Base-by-base conservation (phyloP, 768 basidiomycete species). In the Tulasnella sp. region DNA sequence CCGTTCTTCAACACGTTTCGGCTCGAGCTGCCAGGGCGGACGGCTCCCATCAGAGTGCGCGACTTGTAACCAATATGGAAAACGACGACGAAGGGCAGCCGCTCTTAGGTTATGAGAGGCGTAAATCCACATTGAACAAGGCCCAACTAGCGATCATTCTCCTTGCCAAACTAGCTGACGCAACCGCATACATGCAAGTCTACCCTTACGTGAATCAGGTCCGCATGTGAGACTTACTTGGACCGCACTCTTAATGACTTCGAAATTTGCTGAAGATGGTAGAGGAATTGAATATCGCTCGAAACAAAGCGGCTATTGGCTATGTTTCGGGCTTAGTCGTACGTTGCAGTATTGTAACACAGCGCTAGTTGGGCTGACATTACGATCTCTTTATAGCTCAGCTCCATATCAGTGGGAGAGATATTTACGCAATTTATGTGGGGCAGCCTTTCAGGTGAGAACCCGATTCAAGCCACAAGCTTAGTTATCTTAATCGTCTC, bases 401-500 rank as follows among this genome's bases (percentile, higher is more conserved):
- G 64, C 50, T 76, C 69, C n/a, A 80, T 82, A 72, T 58, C 82
- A 48, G 58, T 81, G 7, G 82, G 79, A 24, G 81, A 82, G 69
- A 75, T 82, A 34, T 77, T 80, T 60, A 81, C 81, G 18, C 69
- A 78, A 20, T 76, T 77, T 22, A 46, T 80, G 37, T 82, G 81
- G 81, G 81, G 79, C n/a, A 80, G 81, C 1, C 34, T 83, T 28
- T 83, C 83, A 24, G 72, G 78, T 81, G n/a, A 11, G 79, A 46
- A 22, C 40, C 24, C 31, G 12, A 16, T 46, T 41, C 64, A n/a
- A 31, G 7, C 12, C n/a, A 37, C 31, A 14, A 58, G 18, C 41
- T 64, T 24, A 69, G 16, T 34, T 1, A 69, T 69, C 16, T 18
- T 80, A 24, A 31, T 22, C 18, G 31, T 16, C 14, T 41, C 50